These are phyloP conservation scores for Sporothrix schenckii DNA, from an alignment of 2,329 filamentous ascomycete species.

Conservation along the genomic window DNA sequence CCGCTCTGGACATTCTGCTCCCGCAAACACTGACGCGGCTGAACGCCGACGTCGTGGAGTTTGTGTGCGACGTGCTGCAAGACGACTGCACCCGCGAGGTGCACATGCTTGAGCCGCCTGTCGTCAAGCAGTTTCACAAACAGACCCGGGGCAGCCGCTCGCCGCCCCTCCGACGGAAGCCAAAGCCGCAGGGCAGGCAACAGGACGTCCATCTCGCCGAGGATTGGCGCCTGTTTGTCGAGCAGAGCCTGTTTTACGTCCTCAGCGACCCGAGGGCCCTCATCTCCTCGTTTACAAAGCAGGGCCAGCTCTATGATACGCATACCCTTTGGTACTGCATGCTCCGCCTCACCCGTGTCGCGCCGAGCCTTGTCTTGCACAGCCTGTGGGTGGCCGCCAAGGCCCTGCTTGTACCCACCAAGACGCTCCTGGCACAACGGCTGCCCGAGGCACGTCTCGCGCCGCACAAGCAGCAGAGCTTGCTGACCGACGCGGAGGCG, in stretches of 20 bases:
- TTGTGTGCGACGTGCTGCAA: constrained; percentile 63
- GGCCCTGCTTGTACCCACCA: constrained; percentile 60
- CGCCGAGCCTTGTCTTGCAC: constrained; percentile 63
- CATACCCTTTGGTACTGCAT: constrained; percentile 66
- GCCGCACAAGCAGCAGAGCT: constrained; percentile 41
- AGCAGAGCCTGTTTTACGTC: constrained; percentile 67
- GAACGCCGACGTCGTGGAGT: constrained; percentile 59
- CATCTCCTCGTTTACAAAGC: constrained; percentile 59
- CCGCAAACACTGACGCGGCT: constrained; percentile 62
- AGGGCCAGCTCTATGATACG: constrained; percentile 60
- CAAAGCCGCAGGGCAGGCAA: constrained; percentile 36
- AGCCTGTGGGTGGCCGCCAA: constrained; percentile 66
- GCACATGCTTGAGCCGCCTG: constrained; percentile 50
- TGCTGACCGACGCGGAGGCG: constrained; percentile 54
- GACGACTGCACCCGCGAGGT: constrained; percentile 58
- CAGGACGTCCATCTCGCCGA: constrained; percentile 42
- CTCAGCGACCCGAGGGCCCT: constrained; percentile 60
- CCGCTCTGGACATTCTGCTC: constrained; percentile 45
- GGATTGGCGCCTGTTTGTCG: constrained; percentile 63
- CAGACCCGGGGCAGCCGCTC: constrained; percentile 38
- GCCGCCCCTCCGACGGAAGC: constrained; percentile 45
- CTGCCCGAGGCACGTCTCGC: constrained; percentile 47
- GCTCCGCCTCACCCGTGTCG: constrained; percentile 60
- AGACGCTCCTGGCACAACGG: constrained; percentile 47
- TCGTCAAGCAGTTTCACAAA: constrained; percentile 41